Evolutionary conservation across 2,329 filamentous ascomycete genomes (phyloP).

Genomic region (Cercospora sp.): DNA sequence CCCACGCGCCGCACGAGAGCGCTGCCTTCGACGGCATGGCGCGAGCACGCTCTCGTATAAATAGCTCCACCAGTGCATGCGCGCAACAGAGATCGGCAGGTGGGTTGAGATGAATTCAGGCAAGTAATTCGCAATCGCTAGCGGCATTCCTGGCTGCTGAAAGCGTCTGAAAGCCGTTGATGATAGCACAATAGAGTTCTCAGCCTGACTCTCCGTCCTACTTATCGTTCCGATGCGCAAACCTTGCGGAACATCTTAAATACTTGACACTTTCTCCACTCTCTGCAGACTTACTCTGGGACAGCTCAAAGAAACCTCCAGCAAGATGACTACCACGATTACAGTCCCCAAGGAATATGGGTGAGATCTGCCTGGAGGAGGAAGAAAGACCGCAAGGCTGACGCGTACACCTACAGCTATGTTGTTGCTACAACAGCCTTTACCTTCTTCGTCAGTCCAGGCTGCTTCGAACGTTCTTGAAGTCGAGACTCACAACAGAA

Average conservation of each 20-base stretch:
- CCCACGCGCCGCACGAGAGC: not conserved
- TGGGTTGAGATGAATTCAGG: not conserved
- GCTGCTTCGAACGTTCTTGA: not conserved
- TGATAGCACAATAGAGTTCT: slow-evolving; percentile 4
- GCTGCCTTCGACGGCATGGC: slow-evolving; percentile 6
- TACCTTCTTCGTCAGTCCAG: slow-evolving; percentile 49
- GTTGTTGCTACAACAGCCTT: slow-evolving; percentile 57
- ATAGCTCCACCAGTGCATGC: slow-evolving; percentile 10
- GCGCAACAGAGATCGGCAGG: not conserved
- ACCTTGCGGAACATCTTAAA: not conserved
- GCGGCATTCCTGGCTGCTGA: not conserved
- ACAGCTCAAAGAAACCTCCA: not conserved
- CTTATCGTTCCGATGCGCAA: not conserved
- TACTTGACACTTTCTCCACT: not conserved
- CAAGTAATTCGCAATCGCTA: not conserved
- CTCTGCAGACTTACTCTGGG: not conserved
- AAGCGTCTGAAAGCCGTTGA: not conserved
- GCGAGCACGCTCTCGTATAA: not conserved
- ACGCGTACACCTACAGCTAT: slow-evolving; percentile 45
- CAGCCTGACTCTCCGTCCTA: not conserved
- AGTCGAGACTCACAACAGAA: slow-evolving; percentile 7
- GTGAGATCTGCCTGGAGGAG: slow-evolving; percentile 36
- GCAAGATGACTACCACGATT: slow-evolving; percentile 38
- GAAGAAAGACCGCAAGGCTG: not conserved
- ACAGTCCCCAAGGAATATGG: slow-evolving; percentile 52